Conservation (phyloP, 2,329 filamentous ascomycete genomes). For the Tolypocladium pustulatum region DNA sequence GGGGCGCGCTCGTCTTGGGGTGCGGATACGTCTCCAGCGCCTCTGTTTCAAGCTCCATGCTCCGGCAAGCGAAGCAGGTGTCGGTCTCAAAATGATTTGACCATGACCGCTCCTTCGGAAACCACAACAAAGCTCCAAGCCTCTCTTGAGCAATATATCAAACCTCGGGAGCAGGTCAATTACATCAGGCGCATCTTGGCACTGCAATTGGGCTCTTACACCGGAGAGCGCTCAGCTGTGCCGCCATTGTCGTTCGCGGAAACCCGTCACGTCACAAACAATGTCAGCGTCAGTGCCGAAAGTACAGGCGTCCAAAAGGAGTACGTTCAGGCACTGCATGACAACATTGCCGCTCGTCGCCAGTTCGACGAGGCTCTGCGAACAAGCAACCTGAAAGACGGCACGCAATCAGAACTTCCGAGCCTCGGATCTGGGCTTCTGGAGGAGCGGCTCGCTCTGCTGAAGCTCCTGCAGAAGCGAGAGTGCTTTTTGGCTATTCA, state of each 20-base stretch:
- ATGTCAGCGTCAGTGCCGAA: constrained; percentile 23
- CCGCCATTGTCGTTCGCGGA: constrained; percentile 40
- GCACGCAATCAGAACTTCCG: constrained; percentile 9
- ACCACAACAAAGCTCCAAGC: constrained; percentile 25
- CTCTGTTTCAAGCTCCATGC: neutral
- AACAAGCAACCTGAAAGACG: constrained; percentile 6
- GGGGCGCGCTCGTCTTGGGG: neutral
- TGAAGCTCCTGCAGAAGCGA: constrained; percentile 41
- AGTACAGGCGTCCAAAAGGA: constrained; percentile 39
- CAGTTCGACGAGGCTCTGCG: constrained; percentile 31
- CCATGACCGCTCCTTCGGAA: constrained; percentile 22
- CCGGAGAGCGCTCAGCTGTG: constrained; percentile 29
- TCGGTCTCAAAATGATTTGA: constrained; percentile 1
- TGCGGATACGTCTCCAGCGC: neutral
- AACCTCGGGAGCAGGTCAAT: constrained; percentile 44
- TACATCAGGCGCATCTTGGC: constrained; percentile 46
- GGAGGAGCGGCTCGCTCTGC: constrained; percentile 39
- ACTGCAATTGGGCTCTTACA: constrained; percentile 38
- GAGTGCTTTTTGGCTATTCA: constrained; percentile 39
- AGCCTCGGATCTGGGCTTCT: constrained; percentile 19
- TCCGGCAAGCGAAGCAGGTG: neutral
- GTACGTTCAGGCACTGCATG: constrained; percentile 43
- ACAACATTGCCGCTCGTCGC: constrained; percentile 39
- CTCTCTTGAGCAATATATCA: constrained; percentile 41
- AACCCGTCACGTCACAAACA: constrained; percentile 13